Percentiles rank a stretch among this genome's conserved stretches.
phyloP scores from a whole-genome alignment of 495 filamentous ascomycete genomes.

The Neurospora sp. region DNA sequence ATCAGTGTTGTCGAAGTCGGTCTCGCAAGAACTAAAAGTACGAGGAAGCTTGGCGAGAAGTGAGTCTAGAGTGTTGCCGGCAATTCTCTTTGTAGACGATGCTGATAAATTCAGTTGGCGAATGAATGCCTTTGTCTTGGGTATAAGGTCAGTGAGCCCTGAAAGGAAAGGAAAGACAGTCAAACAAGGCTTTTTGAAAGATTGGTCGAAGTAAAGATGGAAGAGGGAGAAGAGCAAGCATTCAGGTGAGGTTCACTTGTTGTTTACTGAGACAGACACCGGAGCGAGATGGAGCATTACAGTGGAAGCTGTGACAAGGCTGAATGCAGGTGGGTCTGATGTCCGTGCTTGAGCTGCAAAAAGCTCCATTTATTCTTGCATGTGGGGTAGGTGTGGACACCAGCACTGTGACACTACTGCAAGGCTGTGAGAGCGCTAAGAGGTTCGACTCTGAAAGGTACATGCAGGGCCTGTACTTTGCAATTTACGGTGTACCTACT shows the following conservation, averaged over 20 bases:
- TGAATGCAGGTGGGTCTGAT: background rate
- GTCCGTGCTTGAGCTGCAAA: background rate
- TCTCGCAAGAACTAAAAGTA: background rate
- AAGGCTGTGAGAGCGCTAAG: background rate
- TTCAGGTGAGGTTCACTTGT: background rate
- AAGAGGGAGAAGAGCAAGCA: background rate
- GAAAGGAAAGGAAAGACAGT: background rate
- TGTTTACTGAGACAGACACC: background rate
- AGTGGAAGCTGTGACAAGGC: background rate
- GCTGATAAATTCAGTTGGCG: background rate
- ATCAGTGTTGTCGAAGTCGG: background rate
- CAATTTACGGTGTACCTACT: background rate
- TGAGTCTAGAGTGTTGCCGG: background rate
- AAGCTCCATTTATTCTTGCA: background rate
- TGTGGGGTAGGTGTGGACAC: background rate
- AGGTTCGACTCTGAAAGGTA: background rate
- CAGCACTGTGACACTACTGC: background rate
- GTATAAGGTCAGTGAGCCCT: background rate
- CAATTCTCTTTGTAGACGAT: background rate
- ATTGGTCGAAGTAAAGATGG: background rate
- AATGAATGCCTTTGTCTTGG: background rate
- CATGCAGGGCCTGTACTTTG: background rate
- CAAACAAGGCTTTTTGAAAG: background rate
- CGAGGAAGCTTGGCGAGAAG: background rate
- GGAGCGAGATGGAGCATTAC: background rate